Evolutionary conservation across 2,329 filamentous ascomycete genomes (phyloP).

Genomic region (Immersiporthe knoxdaviesiana): DNA sequence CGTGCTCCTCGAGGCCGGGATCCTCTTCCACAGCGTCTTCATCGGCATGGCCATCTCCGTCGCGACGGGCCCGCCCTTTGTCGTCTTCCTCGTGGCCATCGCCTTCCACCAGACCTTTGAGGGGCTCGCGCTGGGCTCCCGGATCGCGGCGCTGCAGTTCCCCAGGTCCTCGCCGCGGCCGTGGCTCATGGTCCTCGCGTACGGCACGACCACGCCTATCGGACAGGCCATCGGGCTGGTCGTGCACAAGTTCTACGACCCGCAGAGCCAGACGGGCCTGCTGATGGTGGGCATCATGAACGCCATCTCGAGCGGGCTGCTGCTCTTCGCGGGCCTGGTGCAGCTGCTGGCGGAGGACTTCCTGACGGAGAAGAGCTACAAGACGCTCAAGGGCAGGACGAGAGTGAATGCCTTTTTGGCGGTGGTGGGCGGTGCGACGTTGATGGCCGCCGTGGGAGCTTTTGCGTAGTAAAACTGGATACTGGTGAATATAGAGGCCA

Average conservation of each 20-base stretch:
- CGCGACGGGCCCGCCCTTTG: conserved; percentile 76
- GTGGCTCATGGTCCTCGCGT: conserved; percentile 80
- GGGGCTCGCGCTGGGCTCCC: conserved; percentile 80
- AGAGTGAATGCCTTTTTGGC: conserved; percentile 65
- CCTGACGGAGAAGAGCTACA: conserved; percentile 74
- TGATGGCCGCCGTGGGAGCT: conserved; percentile 74
- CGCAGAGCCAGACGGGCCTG: conserved; percentile 73
- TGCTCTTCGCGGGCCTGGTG: conserved; percentile 82
- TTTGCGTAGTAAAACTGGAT: conserved; percentile 61
- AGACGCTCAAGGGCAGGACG: conserved; percentile 62
- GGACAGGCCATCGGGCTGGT: conserved; percentile 82
- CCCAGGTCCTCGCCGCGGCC: conserved; percentile 73
- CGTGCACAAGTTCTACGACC: conserved; percentile 80
- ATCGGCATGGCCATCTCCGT: conserved; percentile 87
- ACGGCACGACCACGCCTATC: conserved; percentile 76
- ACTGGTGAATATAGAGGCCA: not conserved
- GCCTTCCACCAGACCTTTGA: conserved; percentile 89
- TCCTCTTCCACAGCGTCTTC: conserved; percentile 83
- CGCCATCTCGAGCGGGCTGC: conserved; percentile 76
- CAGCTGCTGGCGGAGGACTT: conserved; percentile 88
- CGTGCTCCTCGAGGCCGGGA: conserved; percentile 78
- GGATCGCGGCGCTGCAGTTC: conserved; percentile 84
- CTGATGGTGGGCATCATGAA: conserved; percentile 88
- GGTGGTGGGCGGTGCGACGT: conserved; percentile 64
- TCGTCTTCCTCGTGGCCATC: conserved; percentile 80